Conservation (phyloP, 2,329 filamentous ascomycete species). For the Aspergillus chevalieri region DNA sequence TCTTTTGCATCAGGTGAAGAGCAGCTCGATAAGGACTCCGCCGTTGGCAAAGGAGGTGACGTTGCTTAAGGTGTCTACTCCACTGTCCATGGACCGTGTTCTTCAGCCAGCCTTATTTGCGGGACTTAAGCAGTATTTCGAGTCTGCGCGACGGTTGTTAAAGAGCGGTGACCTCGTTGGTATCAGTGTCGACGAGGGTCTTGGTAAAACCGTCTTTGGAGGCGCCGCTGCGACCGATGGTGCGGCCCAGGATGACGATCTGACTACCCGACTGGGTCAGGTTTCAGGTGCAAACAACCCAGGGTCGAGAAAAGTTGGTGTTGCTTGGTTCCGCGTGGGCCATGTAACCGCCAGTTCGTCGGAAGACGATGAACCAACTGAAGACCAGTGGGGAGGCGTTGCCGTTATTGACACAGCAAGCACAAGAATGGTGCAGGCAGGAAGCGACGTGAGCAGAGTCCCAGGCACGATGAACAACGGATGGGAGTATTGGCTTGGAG, state of each 20-base stretch:
- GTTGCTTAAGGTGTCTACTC: slow-evolving; percentile 80
- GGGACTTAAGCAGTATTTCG: slow-evolving; percentile 82
- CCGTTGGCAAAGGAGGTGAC: slow-evolving; percentile 71
- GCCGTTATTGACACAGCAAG: slow-evolving; percentile 79
- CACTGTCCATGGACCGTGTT: slow-evolving; percentile 75
- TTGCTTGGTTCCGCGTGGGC: slow-evolving; percentile 90
- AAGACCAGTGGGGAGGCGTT: slow-evolving; percentile 76
- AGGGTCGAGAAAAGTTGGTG: slow-evolving; percentile 47
- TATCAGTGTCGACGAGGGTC: slow-evolving; percentile 77
- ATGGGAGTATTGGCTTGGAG: slow-evolving; percentile 86
- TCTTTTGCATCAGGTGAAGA: slow-evolving; percentile 48
- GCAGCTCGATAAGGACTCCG: slow-evolving; percentile 43
- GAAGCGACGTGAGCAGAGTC: slow-evolving; percentile 74
- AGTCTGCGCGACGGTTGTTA: slow-evolving; percentile 72
- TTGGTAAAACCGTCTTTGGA: slow-evolving; percentile 77
- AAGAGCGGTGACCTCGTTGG: slow-evolving; percentile 84
- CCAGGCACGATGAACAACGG: slow-evolving; percentile 69
- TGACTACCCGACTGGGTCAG: slow-evolving; percentile 39
- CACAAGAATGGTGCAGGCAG: slow-evolving; percentile 86
- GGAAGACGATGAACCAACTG: slow-evolving; percentile 53
- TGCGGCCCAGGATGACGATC: slow-evolving; percentile 66
- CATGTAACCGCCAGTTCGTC: slow-evolving; percentile 53
- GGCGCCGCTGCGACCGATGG: slow-evolving; percentile 49
- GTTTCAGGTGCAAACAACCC: slow-evolving; percentile 17
- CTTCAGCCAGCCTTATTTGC: slow-evolving; percentile 82